phyloP scores from a whole-genome alignment of 352 stramenopile species.

The Hyaloperonospora brassicae region DNA sequence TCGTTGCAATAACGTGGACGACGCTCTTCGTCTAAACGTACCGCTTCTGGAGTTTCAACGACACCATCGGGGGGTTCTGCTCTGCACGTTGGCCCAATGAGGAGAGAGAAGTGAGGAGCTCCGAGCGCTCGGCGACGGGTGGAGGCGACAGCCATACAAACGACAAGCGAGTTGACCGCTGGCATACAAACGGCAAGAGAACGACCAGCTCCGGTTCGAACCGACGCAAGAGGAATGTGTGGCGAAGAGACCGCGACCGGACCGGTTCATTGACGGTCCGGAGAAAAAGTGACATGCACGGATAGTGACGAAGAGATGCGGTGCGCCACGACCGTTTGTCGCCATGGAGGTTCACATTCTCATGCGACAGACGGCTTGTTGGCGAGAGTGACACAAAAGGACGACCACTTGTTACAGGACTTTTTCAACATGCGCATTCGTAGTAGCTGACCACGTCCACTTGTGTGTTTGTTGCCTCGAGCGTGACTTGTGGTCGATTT shows the following conservation, averaged over 20 bases:
- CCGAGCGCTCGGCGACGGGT: background rate
- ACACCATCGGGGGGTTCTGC: conserved; percentile 78
- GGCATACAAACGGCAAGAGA: conserved; percentile 13
- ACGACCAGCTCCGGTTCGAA: background rate
- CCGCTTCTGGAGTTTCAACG: conserved; percentile 87
- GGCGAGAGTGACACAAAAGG: no score
- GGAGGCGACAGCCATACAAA: conserved; percentile 16
- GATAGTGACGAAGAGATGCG: no score
- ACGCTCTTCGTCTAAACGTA: conserved; percentile 32
- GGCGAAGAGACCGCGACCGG: conserved; percentile 6
- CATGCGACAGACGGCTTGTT: no score
- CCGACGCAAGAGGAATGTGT: conserved; percentile 17
- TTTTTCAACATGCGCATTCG: no score
- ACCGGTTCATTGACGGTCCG: conserved; percentile 5
- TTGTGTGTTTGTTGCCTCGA: no score
- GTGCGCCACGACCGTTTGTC: no score
- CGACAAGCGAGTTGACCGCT: conserved; percentile 3
- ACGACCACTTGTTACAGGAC: no score
- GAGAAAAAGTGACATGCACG: no score
- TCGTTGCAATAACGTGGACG: background rate
- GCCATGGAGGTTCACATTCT: no score
- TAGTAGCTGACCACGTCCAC: no score
- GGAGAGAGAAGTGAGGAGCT: conserved; percentile 31
- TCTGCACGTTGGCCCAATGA: conserved; percentile 82
- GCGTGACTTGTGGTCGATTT: no score